Evolutionary conservation across 2,329 filamentous ascomycete species (phyloP).

Genomic region (Beauveria rudraprayagi): DNA sequence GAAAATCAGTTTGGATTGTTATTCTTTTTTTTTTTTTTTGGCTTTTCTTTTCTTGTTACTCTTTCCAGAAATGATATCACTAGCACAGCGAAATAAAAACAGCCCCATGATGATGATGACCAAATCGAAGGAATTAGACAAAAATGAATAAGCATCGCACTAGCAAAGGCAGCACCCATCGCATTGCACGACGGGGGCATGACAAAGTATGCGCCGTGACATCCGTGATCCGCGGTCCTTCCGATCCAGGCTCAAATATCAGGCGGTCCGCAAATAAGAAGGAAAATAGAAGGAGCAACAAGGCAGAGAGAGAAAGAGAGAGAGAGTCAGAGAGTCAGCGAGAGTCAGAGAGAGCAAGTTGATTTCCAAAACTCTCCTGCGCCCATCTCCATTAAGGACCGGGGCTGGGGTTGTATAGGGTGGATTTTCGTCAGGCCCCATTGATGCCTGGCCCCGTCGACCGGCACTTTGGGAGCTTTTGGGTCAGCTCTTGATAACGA

Average conservation of each 20-base stretch:
- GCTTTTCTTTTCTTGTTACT: background rate
- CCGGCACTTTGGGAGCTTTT: background rate
- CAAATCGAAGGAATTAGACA: background rate
- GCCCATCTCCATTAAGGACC: background rate
- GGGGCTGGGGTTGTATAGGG: background rate
- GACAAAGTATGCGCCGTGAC: background rate
- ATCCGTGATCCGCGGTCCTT: background rate
- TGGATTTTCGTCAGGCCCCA: background rate
- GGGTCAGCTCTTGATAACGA: background rate
- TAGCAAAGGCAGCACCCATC: too few species aligned
- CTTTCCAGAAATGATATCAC: background rate
- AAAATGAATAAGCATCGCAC: too few species aligned
- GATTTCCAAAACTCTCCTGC: background rate
- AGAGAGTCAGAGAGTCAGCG: background rate
- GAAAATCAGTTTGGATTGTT: background rate
- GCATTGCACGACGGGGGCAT: background rate
- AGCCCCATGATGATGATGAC: background rate
- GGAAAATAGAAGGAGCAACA: background rate
- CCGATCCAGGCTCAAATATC: slow-evolving; percentile 4
- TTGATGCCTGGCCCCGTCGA: background rate
- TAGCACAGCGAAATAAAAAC: background rate
- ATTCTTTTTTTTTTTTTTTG: background rate
- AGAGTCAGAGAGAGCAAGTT: background rate
- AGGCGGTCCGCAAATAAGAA: background rate
- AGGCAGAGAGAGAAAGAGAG: background rate